phyloP scores from a whole-genome alignment of 192 early-diverging fungal genomes.

The Coemansia sp. region DNA sequence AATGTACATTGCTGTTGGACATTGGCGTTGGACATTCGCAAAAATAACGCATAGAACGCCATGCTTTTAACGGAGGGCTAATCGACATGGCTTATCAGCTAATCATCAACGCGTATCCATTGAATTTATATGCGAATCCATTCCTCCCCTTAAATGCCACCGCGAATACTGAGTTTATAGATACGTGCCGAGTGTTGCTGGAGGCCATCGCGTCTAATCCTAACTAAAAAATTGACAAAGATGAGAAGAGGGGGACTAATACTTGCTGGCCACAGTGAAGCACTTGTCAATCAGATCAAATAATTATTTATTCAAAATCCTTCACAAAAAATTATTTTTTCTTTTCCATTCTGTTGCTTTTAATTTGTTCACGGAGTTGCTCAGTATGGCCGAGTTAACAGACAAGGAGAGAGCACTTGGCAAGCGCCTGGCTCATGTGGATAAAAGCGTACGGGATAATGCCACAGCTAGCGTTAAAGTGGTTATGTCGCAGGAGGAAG shows the following conservation, averaged over 20 bases:
- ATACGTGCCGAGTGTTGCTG: conserved; percentile 49
- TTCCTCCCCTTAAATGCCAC: conserved; percentile 7
- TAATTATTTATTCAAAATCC: neutral
- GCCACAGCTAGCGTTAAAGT: conserved; percentile 23
- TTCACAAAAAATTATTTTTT: conserved; percentile 8
- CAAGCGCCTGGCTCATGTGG: conserved; percentile 44
- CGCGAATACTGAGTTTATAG: neutral
- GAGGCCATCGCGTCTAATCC: conserved; percentile 36
- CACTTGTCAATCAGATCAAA: conserved; percentile 1
- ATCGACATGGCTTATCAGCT: no score
- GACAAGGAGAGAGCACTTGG: conserved; percentile 38
- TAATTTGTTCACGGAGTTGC: neutral
- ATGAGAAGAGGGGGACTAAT: conserved; percentile 20
- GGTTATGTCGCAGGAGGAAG: conserved; percentile 21
- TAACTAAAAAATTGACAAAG: conserved; percentile 25
- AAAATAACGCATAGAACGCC: neutral
- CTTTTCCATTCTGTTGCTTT: neutral
- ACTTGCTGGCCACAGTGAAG: conserved; percentile 1
- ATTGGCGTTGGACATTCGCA: neutral
- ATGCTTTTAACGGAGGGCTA: no score
- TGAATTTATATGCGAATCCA: conserved; percentile 14
- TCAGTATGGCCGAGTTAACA: conserved; percentile 34
- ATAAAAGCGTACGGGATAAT: conserved; percentile 47
- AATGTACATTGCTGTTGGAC: neutral
- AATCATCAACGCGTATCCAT: no score